phyloP scores from a whole-genome alignment of 306 rosid genomes.

The Rosa rugosa region DNA sequence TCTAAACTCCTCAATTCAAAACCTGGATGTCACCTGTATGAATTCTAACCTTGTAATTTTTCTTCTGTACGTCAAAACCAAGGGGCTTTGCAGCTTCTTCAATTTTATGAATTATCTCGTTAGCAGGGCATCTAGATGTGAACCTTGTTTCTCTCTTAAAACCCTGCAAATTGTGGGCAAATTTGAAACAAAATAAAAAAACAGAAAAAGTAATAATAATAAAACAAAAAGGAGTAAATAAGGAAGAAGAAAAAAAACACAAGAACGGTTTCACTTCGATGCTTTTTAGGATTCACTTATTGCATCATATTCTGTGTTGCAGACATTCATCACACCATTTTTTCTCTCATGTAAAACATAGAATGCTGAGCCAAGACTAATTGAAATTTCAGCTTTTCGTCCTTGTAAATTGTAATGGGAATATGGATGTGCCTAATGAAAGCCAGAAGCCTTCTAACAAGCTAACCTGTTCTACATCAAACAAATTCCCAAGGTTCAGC shows the following conservation, averaged over 20 bases:
- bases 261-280: not conserved
- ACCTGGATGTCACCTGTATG: constrained; percentile 19
- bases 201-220: not conserved
- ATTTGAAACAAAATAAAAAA: not conserved
- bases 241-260: not conserved
- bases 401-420: not conserved
- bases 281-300: not conserved
- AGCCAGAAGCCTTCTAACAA: constrained; percentile 18
- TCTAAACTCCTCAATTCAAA: not conserved
- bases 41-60: constrained; percentile 79
- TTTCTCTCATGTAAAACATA: not conserved
- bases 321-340: not conserved
- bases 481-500: constrained; percentile 88
- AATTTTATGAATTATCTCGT: constrained; percentile 86
- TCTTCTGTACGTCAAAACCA: constrained; percentile 95
- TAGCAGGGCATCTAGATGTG: constrained; percentile 82
- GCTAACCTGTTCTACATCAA: constrained; percentile 81
- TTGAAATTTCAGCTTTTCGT: not conserved
- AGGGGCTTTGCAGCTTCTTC: constrained; percentile 99
- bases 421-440: not conserved
- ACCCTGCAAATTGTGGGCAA: constrained; percentile 42
- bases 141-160: constrained; percentile 97
- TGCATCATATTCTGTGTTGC: not conserved
- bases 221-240: not conserved
- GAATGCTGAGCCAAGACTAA: not conserved